Base-by-base conservation (phyloP, 1,284 basidiomycete genomes). In the Cryptococcus maquisensis region DNA sequence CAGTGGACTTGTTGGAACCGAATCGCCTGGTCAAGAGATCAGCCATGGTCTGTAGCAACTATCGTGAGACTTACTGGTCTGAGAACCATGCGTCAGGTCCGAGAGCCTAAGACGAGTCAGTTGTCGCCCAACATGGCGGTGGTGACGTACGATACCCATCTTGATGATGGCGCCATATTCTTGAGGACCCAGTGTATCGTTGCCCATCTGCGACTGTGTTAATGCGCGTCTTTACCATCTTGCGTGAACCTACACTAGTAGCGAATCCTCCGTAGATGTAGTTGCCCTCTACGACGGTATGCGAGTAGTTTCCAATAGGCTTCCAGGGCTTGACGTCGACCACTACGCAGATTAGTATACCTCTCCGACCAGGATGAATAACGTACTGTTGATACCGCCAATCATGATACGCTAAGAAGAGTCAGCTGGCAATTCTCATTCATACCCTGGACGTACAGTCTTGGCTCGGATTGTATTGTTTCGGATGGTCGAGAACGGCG, bases 81-180 rank as follows among this genome's bases (percentile, higher is more conserved):
- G 57, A 59, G 60, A 88, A 90, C 88, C 88, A 91, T 4, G 83
- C 83, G 18, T 82, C 81, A 9, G 88, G 87, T 5, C 88, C 88
- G 36, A 90, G 82, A 20, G 86, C 65, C 49, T 57, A 20, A 20
- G 10, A 21, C 16, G 85, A 79, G 49, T 42, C 20, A 59, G 47
- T 32, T 32, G 6, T 10, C 10, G 28, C 10, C 6, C 28, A 2
- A 32, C 28, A 32, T 7, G 10, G 2, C n/a, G 4, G 6, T 32
- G 7, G 10, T 6, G 7, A 32, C 63, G 52, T 45, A 59, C 67
- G 26, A 70, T 69, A 15, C 71, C 71, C 24, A 73, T 64, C 53
- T 73, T 74, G 63, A 72, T 68, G 48, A 74, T 60, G 9, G 66
- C 66, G 10, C 54, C 55, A 10, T 60, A 56, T 38, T 67, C 65